phyloP scores from a whole-genome alignment of 1,284 basidiomycete genomes.

The Tetrapyrgos nigripes region DNA sequence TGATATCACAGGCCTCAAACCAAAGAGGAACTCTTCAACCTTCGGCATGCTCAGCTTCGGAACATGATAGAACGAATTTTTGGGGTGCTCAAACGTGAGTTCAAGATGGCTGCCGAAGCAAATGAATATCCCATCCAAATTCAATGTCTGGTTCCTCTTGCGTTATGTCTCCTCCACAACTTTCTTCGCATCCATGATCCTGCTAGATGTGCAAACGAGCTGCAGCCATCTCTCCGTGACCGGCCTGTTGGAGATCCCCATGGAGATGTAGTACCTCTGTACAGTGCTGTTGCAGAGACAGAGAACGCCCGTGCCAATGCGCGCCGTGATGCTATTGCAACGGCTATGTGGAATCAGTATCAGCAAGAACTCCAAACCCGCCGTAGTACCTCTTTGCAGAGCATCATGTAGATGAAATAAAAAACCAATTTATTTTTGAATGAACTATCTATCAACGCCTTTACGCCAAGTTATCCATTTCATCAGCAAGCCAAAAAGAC shows the following conservation, averaged over 20 bases:
- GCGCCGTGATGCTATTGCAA: conserved; percentile 21
- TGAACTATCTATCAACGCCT: too few relatives aligned
- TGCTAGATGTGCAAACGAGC: neutral
- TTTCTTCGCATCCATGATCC: conserved; percentile 31
- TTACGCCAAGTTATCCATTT: neutral
- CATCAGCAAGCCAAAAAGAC: neutral
- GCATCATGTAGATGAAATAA: too few relatives aligned
- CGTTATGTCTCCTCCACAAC: conserved; percentile 31
- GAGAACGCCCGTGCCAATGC: conserved; percentile 16
- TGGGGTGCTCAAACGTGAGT: conserved; percentile 39
- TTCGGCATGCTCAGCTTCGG: too few relatives aligned
- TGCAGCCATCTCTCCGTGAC: too few relatives aligned
- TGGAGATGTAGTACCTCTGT: too few relatives aligned
- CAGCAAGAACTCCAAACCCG: too few relatives aligned
- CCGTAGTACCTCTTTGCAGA: too few relatives aligned
- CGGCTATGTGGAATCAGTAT: conserved; percentile 28
- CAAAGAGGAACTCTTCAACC: conserved; percentile 37
- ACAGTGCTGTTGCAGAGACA: neutral
- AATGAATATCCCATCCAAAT: conserved; percentile 29
- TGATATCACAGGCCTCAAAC: conserved; percentile 27
- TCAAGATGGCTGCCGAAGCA: conserved; percentile 27
- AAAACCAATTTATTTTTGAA: too few relatives aligned
- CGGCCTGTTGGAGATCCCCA: too few relatives aligned
- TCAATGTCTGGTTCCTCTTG: conserved; percentile 26
- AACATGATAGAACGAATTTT: too few relatives aligned